Conservation (phyloP, 768 basidiomycete species). For the Fibroporia radiculosa region DNA sequence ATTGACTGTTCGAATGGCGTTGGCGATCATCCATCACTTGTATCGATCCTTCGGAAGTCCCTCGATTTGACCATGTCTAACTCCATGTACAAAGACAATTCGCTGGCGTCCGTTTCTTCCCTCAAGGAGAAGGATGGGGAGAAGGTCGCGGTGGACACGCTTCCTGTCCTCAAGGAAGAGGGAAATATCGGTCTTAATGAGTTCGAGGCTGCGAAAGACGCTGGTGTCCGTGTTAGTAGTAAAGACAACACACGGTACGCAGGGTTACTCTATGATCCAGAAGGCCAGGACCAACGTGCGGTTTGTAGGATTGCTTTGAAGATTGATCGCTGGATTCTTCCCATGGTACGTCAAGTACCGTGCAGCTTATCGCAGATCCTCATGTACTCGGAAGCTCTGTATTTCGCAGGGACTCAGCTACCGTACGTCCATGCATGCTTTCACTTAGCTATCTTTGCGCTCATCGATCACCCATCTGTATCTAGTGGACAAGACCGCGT, state of each 20-base stretch:
- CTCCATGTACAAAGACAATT: too few relatives aligned
- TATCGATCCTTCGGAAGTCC: too few relatives aligned
- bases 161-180: constrained; percentile 5
- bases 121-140: not conserved
- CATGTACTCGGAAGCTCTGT: constrained; percentile 13
- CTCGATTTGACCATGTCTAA: too few relatives aligned
- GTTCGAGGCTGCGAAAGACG: constrained; percentile 11
- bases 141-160: not conserved
- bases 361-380: not conserved
- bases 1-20: too few relatives aligned
- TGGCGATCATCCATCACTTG: too few relatives aligned
- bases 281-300: not conserved
- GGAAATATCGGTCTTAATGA: constrained; percentile 12
- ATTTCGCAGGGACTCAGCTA: constrained; percentile 23
- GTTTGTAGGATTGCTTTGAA: constrained; percentile 14
- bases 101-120: not conserved
- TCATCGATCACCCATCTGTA: too few relatives aligned
- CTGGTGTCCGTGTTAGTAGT: constrained; percentile 6
- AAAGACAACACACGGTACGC: constrained; percentile 7
- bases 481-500: constrained; percentile 26
- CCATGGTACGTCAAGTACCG: constrained; percentile 6
- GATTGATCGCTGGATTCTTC: constrained; percentile 23
- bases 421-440: constrained; percentile 3
- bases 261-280: not conserved
- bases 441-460: too few relatives aligned